phyloP scores from a whole-genome alignment of 1,139 yeast genomes.

The Diutina catenulata region DNA sequence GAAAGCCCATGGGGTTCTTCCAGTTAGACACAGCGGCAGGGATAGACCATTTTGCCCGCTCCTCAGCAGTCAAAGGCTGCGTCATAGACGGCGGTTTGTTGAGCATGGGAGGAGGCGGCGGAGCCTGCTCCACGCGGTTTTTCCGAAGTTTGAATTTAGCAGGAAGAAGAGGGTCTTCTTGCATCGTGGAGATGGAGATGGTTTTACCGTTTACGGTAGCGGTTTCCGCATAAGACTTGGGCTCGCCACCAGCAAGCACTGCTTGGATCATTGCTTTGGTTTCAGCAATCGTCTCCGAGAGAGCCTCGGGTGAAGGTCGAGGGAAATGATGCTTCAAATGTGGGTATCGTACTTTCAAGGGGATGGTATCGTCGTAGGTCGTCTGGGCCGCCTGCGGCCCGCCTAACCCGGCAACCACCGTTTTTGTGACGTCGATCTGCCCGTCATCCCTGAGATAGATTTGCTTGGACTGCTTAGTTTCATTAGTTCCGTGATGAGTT shows the following conservation, averaged over 20 bases:
- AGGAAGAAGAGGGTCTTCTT: slow-evolving; percentile 82
- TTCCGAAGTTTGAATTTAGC: slow-evolving; percentile 67
- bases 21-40: slow-evolving; percentile 92
- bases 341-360: slow-evolving; percentile 28
- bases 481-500: too few relatives aligned
- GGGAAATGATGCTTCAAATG: slow-evolving; percentile 32
- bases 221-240: too few relatives aligned
- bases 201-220: slow-evolving; percentile 8
- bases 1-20: slow-evolving; percentile 90
- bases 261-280: slow-evolving; percentile 17
- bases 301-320: slow-evolving; percentile 20
- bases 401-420: neutral
- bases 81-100: slow-evolving; percentile 15
- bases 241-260: slow-evolving; percentile 14
- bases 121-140: slow-evolving; percentile 51
- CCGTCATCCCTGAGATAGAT: too few relatives aligned
- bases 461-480: too few relatives aligned
- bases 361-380: slow-evolving; percentile 28
- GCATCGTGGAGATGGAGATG: slow-evolving; percentile 18
- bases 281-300: slow-evolving; percentile 17
- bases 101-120: slow-evolving; percentile 50
- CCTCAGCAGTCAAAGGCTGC: slow-evolving; percentile 47
- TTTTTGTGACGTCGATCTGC: neutral
- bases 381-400: neutral
- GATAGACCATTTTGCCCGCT: slow-evolving; percentile 72